Percentiles rank a stretch among this genome's conserved stretches.
phyloP scores from a whole-genome alignment of 2,329 filamentous ascomycete species.

The Chaetomiaceae sp. region DNA sequence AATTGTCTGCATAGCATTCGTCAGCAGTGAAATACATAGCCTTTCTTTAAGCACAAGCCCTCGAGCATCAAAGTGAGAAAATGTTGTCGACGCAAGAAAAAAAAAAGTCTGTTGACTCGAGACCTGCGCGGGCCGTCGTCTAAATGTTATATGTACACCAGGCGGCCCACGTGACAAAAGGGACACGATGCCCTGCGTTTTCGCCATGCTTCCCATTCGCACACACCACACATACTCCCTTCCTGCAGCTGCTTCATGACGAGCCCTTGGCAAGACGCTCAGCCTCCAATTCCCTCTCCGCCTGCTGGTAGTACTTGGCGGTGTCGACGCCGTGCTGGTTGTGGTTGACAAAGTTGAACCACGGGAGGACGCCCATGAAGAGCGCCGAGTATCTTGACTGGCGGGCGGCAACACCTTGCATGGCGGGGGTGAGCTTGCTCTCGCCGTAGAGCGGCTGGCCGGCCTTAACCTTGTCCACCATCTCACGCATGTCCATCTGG shows the following conservation, averaged over 20 bases:
- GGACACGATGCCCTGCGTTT: background rate
- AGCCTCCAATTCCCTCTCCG: slow-evolving; percentile 85
- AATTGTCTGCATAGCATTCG: slow-evolving; percentile 9
- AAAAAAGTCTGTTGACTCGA: slow-evolving; percentile 16
- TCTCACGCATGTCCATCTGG: slow-evolving; percentile 96
- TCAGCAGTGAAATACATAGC: background rate
- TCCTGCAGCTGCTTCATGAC: slow-evolving; percentile 9
- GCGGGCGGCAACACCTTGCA: slow-evolving; percentile 87
- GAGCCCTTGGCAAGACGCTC: slow-evolving; percentile 43
- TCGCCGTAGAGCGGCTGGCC: slow-evolving; percentile 86
- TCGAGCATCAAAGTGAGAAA: background rate
- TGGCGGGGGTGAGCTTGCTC: slow-evolving; percentile 72
- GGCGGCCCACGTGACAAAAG: slow-evolving; percentile 12
- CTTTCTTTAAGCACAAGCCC: background rate
- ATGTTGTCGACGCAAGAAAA: slow-evolving; percentile 9
- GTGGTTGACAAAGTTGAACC: slow-evolving; percentile 99
- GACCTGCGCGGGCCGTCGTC: slow-evolving; percentile 15
- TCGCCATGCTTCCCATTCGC: too few relatives aligned
- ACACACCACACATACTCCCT: background rate
- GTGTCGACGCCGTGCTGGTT: slow-evolving; percentile 94
- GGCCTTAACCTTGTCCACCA: slow-evolving; percentile 93
- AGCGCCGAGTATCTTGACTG: slow-evolving; percentile 89
- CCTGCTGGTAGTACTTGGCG: slow-evolving; percentile 95
- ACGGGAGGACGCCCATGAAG: slow-evolving; percentile 80
- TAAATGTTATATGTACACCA: slow-evolving; percentile 24